phyloP scores from a whole-genome alignment of 1,284 basidiomycete genomes.

The Wallemia hederae region DNA sequence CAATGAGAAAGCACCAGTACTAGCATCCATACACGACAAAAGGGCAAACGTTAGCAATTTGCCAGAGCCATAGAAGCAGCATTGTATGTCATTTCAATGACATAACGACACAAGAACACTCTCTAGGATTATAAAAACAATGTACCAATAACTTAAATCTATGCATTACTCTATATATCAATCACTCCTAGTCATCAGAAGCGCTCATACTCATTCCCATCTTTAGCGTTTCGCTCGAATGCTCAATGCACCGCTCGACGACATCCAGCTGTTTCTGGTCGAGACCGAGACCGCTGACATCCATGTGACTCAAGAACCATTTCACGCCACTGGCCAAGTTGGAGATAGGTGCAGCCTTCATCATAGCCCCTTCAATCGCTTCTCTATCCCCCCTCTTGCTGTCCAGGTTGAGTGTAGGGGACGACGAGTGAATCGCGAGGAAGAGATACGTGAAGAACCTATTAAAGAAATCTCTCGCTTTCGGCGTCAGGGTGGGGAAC shows the following conservation, averaged over 20 bases:
- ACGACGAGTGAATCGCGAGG: slow-evolving; percentile 36
- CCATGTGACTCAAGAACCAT: slow-evolving; percentile 27
- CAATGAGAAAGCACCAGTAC: not conserved
- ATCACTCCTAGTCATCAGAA: not conserved
- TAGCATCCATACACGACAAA: not conserved
- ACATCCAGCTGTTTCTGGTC: slow-evolving; percentile 22
- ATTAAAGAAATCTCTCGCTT: slow-evolving; percentile 33
- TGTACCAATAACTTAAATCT: not conserved
- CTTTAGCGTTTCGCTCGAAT: slow-evolving; percentile 36
- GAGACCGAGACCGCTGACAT: slow-evolving; percentile 18
- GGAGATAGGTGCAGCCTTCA: slow-evolving; percentile 31
- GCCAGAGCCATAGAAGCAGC: not conserved
- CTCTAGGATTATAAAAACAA: too few relatives aligned
- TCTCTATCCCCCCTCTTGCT: slow-evolving; percentile 19
- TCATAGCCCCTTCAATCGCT: slow-evolving; percentile 38
- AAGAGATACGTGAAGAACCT: slow-evolving; percentile 38
- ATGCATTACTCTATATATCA: not conserved
- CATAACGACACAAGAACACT: too few relatives aligned
- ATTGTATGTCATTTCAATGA: too few relatives aligned
- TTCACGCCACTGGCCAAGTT: slow-evolving; percentile 34
- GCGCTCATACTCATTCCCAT: slow-evolving; percentile 20
- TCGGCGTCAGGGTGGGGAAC: slow-evolving; percentile 38
- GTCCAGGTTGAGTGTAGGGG: slow-evolving; percentile 22
- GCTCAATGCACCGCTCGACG: slow-evolving; percentile 28
- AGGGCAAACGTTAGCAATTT: not conserved